Evolutionary conservation across 192 early-diverging fungal species (phyloP).

Genomic region (Endogone sp.): DNA sequence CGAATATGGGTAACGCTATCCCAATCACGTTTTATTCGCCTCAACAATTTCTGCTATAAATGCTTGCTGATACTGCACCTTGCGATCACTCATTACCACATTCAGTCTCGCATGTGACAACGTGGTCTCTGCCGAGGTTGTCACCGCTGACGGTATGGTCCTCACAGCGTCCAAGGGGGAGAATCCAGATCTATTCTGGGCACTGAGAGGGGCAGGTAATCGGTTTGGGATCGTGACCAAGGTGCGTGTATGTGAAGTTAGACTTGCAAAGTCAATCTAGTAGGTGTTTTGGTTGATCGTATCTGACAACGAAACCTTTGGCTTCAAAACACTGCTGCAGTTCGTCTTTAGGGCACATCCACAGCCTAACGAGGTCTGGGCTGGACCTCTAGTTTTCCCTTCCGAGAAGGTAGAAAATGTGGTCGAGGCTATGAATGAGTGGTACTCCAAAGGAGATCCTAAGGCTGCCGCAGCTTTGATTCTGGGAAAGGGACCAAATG

Average conservation of each 20-base stretch:
- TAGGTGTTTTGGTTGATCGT: too few species aligned
- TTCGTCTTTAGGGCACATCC: conserved; percentile 22
- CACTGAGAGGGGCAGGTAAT: conserved; percentile 53
- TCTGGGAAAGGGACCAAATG: not conserved
- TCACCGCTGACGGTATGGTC: conserved; percentile 44
- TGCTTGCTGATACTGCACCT: not conserved
- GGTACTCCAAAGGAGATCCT: conserved; percentile 17
- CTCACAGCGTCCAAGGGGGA: conserved; percentile 27
- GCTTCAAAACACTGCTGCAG: not conserved
- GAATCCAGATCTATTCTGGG: conserved; percentile 55
- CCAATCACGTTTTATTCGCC: not conserved
- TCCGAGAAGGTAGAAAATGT: conserved; percentile 11
- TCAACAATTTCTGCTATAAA: too few species aligned
- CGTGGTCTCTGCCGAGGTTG: conserved; percentile 45
- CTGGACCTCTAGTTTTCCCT: conserved; percentile 8
- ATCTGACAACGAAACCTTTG: not conserved
- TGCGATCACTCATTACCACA: not conserved
- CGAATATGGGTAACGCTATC: conserved; percentile 27
- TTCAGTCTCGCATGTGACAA: conserved; percentile 44
- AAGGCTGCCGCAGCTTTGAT: conserved; percentile 11
- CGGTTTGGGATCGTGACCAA: conserved; percentile 23
- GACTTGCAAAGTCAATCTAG: too few species aligned
- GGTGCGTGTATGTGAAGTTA: not conserved
- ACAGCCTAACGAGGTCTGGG: conserved; percentile 11
- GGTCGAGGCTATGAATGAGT: conserved; percentile 22